Conservation (phyloP, 1,284 basidiomycete genomes). For the Phellopilus nigrolimitatus region DNA sequence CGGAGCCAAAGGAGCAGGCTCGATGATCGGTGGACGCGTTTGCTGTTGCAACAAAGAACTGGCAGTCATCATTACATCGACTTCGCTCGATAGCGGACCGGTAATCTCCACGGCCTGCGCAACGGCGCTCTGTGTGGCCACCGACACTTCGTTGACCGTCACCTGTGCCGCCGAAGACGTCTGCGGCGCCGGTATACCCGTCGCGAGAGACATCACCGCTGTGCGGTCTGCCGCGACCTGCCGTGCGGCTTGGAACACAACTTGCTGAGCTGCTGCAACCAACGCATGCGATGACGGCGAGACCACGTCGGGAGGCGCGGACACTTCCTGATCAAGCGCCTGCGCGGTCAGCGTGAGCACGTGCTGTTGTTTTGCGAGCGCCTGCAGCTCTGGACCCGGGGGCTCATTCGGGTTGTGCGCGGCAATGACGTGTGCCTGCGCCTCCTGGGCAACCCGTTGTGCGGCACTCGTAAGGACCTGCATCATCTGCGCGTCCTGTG, state of each 20-base stretch:
- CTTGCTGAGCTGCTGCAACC: conserved; percentile 70
- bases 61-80: conserved; percentile 63
- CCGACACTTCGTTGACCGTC: conserved; percentile 71
- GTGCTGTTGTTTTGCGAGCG: conserved; percentile 73
- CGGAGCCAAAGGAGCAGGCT: conserved; percentile 12
- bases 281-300: conserved; percentile 40
- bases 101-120: conserved; percentile 64
- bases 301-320: conserved; percentile 43
- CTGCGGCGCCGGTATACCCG: conserved; percentile 31
- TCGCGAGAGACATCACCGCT: conserved; percentile 35
- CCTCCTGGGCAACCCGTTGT: conserved; percentile 68
- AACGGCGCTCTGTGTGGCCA: conserved; percentile 69
- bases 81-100: conserved; percentile 56
- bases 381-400: conserved; percentile 47
- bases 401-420: conserved; percentile 41
- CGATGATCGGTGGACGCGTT: conserved; percentile 10
- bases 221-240: conserved; percentile 54
- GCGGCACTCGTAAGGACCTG: conserved; percentile 71
- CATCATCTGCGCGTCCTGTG: conserved; percentile 60
- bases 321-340: conserved; percentile 65
- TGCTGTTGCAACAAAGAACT: conserved; percentile 54
- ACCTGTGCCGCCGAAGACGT: conserved; percentile 48
- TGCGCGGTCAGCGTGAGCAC: conserved; percentile 72
- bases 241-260: conserved; percentile 74
- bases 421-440: conserved; percentile 59